phyloP scores from a whole-genome alignment of 371 early-diverging fungal species.

The Rhizopus delemar region DNA sequence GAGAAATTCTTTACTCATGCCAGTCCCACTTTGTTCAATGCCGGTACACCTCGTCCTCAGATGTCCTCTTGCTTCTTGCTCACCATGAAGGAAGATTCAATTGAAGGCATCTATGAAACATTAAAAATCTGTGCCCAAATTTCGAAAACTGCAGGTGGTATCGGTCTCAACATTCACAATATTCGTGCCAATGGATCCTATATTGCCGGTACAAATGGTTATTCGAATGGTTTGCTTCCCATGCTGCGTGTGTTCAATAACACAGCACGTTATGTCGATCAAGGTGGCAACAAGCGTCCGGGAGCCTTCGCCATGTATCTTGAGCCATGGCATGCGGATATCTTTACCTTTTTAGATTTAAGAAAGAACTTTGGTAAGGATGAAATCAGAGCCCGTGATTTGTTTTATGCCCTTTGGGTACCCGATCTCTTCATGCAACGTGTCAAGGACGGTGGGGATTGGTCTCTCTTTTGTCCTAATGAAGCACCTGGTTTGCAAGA shows the following conservation, averaged over 20 bases:
- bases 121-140: conserved; percentile 92
- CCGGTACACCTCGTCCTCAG: conserved; percentile 92
- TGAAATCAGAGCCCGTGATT: conserved; percentile 90
- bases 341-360: conserved; percentile 92
- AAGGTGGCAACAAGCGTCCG: conserved; percentile 95
- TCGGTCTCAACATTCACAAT: conserved; percentile 91
- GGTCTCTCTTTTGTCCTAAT: conserved; percentile 95
- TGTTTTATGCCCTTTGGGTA: conserved; percentile 95
- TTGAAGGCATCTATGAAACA: conserved; percentile 95
- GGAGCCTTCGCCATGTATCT: conserved; percentile 96
- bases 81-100: conserved; percentile 88
- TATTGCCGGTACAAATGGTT: conserved; percentile 93
- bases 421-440: conserved; percentile 97
- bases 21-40: conserved; percentile 95
- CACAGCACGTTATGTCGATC: conserved; percentile 94
- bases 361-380: conserved; percentile 96
- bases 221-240: conserved; percentile 92
- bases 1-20: conserved; percentile 93
- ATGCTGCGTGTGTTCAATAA: conserved; percentile 95
- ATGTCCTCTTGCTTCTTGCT: conserved; percentile 92
- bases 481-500: conserved; percentile 87
- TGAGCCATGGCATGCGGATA: conserved; percentile 97
- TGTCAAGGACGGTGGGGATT: conserved; percentile 87
- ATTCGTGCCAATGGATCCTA: conserved; percentile 86
- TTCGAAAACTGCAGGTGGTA: conserved; percentile 94